Base-by-base conservation (phyloP, 495 filamentous ascomycete species). In the Hypoxylon cercidicola region DNA sequence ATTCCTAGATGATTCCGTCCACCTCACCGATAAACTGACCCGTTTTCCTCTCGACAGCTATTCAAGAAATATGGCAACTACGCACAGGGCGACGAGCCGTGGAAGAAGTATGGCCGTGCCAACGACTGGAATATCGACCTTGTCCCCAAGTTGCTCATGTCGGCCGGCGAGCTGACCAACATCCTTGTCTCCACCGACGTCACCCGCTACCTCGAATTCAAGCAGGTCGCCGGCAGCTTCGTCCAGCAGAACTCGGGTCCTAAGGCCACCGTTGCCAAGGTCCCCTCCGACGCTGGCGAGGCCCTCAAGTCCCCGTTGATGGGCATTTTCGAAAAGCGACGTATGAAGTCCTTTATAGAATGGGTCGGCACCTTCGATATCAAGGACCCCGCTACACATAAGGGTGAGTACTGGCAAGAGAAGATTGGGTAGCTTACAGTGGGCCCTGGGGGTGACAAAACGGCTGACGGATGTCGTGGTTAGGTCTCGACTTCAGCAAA, bases 121-220 rank as follows among this genome's bases (percentile, higher is more conserved):
- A 97, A 99, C 82, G 95, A 99, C 85, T 99, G 95, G 95, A 98
- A 97, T 81, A 94, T 99, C 77, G 96, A 98, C 73, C 84, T 99
- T 66, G 93, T 98, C 44, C 94, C 95, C 60, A 99, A 99, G 84
- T 86, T 99, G 51, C 83, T 99, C 74, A 98, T 99, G 93, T 91
- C 95, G 16, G 96, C 96, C 71, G 95, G 95, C 74, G 93, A 99
- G 81, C 84, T 99, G 75, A 99, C 95, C 62, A 98, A 97, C 77
- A 97, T 97, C 75, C 84, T 97, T 69, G 92, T 97, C 48, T 96
- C 92, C 30, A 98, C 95, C 73, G 93, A 97, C 72, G 95, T 99
- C 56, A 99, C 95, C 60, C 82, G 92, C 76, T 99, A 98, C 79
- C 90, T 98, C 59, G 95, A 98, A 71, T 97, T 99, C 83, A 94